Evolutionary conservation across 1,139 yeast species (phyloP), one percentile per base, ranked within the genome.

Genomic region (Protomyces gravidus): DNA sequence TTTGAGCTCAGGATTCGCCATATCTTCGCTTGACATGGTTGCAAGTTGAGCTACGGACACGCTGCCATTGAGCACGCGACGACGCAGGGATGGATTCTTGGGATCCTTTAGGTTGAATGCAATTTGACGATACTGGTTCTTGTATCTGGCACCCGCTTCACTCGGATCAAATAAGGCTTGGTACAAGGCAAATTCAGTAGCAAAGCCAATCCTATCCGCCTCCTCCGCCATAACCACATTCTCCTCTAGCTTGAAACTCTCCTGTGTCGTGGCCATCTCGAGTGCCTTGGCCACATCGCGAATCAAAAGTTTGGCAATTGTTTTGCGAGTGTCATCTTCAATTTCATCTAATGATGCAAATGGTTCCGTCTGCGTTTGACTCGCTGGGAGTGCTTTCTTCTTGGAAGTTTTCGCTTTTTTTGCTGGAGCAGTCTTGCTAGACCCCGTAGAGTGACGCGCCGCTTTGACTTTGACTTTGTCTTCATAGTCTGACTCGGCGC

Each of bases 1-100:
- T 66, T 82, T 84, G 61, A 85, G 75, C 65, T 85, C 94, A 2
- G 87, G 87, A 67, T 86, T 87, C 68, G 83, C 77, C 74, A 83
- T 73, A 65, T 86, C 87, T 64, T 82, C 85, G 2, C 80, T 80
- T 3, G 83, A 75, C 77, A 85, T 76, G 27, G 73, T 74, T 5
- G 84, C 86, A 56, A 85, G 74, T 62, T 80, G 77, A 9, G 72
- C 72, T 32, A 84, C 77, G 0, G 78, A 69, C 32, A 84, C 70
- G 33, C 75, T 72, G 25, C 79, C 77, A 21, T 76, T 73, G 36
- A 81, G 71, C 5, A 85, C 78, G 46, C 81, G 74, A 25, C 62
- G 65, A 69, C 74, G 77, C 61, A 84, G 72, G 27, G 75, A 71
- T 13, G 75, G 71, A 63, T 82, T 81, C 66, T 81, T 81, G 39